Conservation (phyloP, 805 yeast species). For the Yarrowia sp. region DNA sequence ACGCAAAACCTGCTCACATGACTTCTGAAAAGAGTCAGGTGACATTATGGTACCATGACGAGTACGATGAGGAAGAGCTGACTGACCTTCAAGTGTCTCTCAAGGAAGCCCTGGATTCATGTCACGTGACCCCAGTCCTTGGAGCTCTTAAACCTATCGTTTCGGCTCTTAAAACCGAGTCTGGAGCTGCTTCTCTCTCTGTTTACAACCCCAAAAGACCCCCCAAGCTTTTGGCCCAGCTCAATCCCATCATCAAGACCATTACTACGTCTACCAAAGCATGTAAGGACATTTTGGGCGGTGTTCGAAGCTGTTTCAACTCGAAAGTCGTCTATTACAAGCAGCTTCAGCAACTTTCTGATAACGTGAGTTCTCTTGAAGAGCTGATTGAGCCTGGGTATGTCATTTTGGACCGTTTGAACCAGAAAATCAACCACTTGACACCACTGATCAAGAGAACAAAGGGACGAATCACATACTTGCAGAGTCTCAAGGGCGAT, state of each 20-base stretch:
- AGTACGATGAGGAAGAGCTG: neutral
- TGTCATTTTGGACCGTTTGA: constrained; percentile 32
- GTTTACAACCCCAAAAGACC: constrained; percentile 1
- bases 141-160: constrained; percentile 8
- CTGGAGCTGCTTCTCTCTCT: neutral
- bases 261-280: neutral
- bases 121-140: neutral
- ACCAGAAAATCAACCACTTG: constrained; percentile 27
- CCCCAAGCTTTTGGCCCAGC: neutral
- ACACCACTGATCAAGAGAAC: neutral
- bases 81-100: neutral
- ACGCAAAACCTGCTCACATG: neutral
- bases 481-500: constrained; percentile 44
- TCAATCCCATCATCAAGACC: neutral
- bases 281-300: constrained; percentile 36
- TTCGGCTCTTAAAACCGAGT: neutral
- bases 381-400: constrained; percentile 37
- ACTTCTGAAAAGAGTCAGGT: neutral
- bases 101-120: neutral
- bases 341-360: constrained; percentile 83
- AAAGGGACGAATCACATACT: constrained; percentile 44
- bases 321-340: constrained; percentile 77
- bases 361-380: constrained; percentile 60
- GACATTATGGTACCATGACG: neutral
- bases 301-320: constrained; percentile 66